Conservation (phyloP, 129 eudicot species). For the Scalesia atractyloides region DNA sequence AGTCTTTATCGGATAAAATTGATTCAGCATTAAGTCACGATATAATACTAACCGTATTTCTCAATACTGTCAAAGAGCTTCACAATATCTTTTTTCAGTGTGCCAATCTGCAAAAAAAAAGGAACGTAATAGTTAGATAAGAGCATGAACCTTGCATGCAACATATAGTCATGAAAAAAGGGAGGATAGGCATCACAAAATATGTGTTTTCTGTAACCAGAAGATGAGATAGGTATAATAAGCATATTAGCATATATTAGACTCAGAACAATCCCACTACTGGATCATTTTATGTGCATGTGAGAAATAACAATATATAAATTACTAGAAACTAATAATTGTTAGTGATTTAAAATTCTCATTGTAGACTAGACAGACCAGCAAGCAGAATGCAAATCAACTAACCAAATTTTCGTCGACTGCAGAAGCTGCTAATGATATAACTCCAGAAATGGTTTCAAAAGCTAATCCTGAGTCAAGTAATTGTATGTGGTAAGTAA, state of each 20-base stretch:
- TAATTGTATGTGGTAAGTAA: conserved; percentile 12
- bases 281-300: neutral
- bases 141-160: conserved; percentile 14
- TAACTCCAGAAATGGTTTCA: conserved; percentile 82
- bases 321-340: neutral
- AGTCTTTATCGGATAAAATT: neutral
- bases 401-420: conserved; percentile 68
- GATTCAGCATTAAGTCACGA: conserved; percentile 12
- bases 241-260: conserved; percentile 2
- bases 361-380: neutral
- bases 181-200: conserved; percentile 16
- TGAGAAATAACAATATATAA: neutral
- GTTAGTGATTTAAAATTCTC: neutral
- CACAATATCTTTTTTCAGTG: conserved; percentile 63
- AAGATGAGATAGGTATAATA: conserved; percentile 1
- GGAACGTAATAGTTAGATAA: conserved; percentile 21
- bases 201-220: neutral
- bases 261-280: conserved; percentile 11
- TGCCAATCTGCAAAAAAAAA: conserved; percentile 55
- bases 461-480: conserved; percentile 74
- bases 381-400: conserved; percentile 20
- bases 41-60: conserved; percentile 68
- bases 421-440: conserved; percentile 74
- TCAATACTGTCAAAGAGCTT: conserved; percentile 89
- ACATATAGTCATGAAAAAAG: neutral